These are phyloP conservation scores for Rubia peregrina DNA, from an alignment of 305 asterid species.

Conservation along the genomic window DNA sequence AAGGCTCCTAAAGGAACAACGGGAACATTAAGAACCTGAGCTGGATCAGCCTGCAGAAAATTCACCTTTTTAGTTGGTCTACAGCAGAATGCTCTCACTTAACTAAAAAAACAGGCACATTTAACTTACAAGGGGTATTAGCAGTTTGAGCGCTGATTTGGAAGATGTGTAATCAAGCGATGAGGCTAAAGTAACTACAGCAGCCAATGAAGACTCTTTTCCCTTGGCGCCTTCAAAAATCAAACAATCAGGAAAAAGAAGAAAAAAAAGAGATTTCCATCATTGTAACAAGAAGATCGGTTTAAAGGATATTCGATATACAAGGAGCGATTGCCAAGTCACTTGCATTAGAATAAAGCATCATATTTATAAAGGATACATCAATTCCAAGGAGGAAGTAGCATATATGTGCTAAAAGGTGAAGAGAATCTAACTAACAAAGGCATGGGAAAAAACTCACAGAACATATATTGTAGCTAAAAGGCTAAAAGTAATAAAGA, in stretches of 20 bases:
- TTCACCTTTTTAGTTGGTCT: background rate
- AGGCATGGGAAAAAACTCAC: background rate
- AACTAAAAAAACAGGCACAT: background rate
- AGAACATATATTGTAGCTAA: background rate
- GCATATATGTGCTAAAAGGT: background rate
- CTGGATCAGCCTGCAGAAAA: conserved; percentile 26
- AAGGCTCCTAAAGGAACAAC: conserved; percentile 25
- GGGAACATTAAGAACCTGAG: conserved; percentile 23
- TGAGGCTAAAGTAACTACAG: conserved; percentile 23
- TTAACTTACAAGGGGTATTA: conserved; percentile 23
- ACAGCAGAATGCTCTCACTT: background rate
- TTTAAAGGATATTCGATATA: background rate
- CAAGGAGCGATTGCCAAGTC: background rate
- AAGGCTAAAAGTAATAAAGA: background rate
- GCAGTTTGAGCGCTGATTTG: conserved; percentile 19
- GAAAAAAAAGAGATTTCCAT: background rate
- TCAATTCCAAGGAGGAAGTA: background rate
- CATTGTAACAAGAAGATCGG: background rate
- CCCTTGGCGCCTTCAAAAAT: conserved; percentile 17
- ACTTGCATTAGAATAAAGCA: background rate
- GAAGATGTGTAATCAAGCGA: conserved; percentile 28
- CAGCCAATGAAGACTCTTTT: conserved; percentile 18
- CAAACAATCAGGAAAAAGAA: background rate
- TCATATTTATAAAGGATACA: background rate
- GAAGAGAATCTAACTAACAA: background rate